Base-by-base conservation (phyloP, 2,329 filamentous ascomycete species). In the Pyricularia grisea region DNA sequence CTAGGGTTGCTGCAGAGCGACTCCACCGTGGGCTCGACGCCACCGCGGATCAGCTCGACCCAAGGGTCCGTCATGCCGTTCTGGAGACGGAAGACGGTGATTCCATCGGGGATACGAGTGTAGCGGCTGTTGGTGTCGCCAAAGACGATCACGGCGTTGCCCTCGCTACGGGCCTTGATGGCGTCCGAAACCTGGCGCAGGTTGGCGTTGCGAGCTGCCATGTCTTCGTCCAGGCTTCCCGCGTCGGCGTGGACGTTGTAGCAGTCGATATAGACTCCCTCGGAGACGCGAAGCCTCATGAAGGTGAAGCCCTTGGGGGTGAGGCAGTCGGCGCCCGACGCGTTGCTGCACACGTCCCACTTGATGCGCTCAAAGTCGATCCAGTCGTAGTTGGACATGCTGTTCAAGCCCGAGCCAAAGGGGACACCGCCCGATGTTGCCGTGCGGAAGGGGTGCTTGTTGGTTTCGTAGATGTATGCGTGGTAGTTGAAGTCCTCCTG, bases 401-500 rank as follows among this genome's bases (percentile, higher is more conserved):
- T 87, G 79, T 91, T 91, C 68, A 91, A 78, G 1, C 89, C 89
- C 67, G 82, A 85, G 11, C 89, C 89, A 72, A 91, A 82, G 0
- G 81, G 83, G 0, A 87, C 88, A 28, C 86, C 87, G n/a, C 89
- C 88, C 5, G 87, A 88, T 11, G 88, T 91, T 0, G 87, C 76
- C 1, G 88, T 90, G 68, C 88, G 83, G 76, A 85, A 83, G 3
- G 85, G 80, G 73, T 89, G 87, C 63, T 80, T 82, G 75, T 88
- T 86, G 17, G 84, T 85, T 11, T 79, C 80, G 77, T 90, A 91
- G 72, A 91, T 83, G 69, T 82, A 81, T 4, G 86, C 84, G 72
- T 91, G 88, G 76, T 87, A 91, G 78, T 89, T 89, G 81, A 90
- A 90, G 75, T 90, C 87, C 80, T 90, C 89, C 75, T 91, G 89